Evolutionary conservation across 1,139 yeast genomes (phyloP).

Genomic region (Diutina ranongensis): DNA sequence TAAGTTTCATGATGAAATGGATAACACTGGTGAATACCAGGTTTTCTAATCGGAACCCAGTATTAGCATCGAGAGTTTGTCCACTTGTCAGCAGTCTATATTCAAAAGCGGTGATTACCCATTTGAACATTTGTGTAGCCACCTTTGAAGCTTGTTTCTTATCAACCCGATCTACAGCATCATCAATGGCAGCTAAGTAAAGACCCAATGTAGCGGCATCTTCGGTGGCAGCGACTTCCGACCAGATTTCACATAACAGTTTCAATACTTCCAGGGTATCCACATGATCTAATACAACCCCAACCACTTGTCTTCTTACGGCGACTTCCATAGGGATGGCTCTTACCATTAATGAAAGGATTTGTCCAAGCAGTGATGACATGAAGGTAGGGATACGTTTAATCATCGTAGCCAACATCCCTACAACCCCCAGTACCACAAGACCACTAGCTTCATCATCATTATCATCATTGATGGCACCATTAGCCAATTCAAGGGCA

Average conservation of each 20-base stretch:
- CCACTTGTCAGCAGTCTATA: constrained; percentile 27
- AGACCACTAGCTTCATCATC: constrained; percentile 20
- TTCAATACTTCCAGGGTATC: constrained; percentile 54
- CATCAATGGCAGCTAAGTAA: constrained; percentile 54
- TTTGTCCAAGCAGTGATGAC: constrained; percentile 49
- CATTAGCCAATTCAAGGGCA: constrained; percentile 45
- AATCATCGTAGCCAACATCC: constrained; percentile 63
- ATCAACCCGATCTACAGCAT: constrained; percentile 53
- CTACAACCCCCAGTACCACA: constrained; percentile 54
- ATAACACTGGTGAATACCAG: constrained; percentile 42
- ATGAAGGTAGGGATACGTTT: constrained; percentile 84
- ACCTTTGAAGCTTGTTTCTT: constrained; percentile 65
- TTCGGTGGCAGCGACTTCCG: constrained; percentile 28
- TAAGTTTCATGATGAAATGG: constrained; percentile 74
- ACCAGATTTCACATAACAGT: constrained; percentile 51
- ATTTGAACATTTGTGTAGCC: constrained; percentile 58
- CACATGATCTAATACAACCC: constrained; percentile 54
- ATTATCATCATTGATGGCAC: constrained; percentile 16
- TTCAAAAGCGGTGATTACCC: constrained; percentile 65
- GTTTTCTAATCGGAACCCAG: constrained; percentile 64
- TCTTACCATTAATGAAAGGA: constrained; percentile 45
- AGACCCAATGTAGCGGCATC: constrained; percentile 56
- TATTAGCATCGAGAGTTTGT: constrained; percentile 46
- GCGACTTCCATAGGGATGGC: constrained; percentile 46
- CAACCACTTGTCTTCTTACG: constrained; percentile 56